Base-by-base conservation (phyloP, 2,329 filamentous ascomycete species). In the Epichloe amarillans region DNA sequence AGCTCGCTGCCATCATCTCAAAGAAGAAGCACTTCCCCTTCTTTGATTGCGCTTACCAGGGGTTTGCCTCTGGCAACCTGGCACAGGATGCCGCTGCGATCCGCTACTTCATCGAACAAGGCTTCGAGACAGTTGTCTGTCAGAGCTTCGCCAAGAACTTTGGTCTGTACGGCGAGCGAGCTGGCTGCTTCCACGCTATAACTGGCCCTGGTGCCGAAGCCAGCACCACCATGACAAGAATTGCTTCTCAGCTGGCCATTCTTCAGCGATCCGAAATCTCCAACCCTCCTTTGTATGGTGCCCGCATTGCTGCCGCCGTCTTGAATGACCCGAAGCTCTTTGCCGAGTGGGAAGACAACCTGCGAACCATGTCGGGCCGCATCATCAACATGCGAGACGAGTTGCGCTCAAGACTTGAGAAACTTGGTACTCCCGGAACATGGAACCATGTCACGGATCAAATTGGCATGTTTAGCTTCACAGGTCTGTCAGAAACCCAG, bases 401-500 rank as follows among this genome's bases (percentile, higher is more conserved):
- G 3, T 72, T 98, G 59, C 80, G 88, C 47, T 71, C 73, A 51
- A 88, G 90, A 69, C 80, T 98, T 11, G 91, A 97, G 71, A 80
- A 83, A 62, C 77, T 91, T 53, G 81, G 80, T 33, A 96, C 93
- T 0, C 91, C 91, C 0, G 91, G 91, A 35, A 85, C 79, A 14
- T 98, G 93, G 93, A 88, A 90, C 64, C 93, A 98, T 71, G 95
- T 98, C 66, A 96, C 90, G 15, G 87, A 94, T 62, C 93, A 98
- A 77, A 98, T 98, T 64, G 93, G 93, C 72, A 98, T 98, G 93
- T 98, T 98, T 73, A 91, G 84, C 67, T 98, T 95, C 68, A 94
- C 88, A 1, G 88, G 88, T 12, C 70, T 94, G 65, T 78, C 67
- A 12, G 85, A 89, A 70, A 65, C 78, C 55, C 87, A 93, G 65